phyloP scores from a whole-genome alignment of 345 rosid species.

The Eutrema japonicum region DNA sequence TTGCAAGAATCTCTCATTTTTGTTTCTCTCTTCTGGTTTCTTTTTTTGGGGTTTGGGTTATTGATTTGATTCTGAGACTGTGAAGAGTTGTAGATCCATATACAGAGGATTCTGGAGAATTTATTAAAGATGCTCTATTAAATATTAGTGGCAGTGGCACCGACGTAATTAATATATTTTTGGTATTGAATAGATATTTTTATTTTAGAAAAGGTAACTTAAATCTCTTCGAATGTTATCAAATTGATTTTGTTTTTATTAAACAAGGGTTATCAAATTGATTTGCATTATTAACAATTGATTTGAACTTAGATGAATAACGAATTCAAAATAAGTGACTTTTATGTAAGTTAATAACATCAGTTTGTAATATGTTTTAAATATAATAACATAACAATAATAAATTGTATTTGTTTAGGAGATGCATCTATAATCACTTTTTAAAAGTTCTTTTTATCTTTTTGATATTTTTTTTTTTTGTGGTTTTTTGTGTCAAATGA shows the following conservation, averaged over 20 bases:
- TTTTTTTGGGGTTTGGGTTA: slow-evolving; percentile 11
- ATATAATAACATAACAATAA: neutral
- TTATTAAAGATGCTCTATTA: slow-evolving; percentile 35
- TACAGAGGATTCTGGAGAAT: slow-evolving; percentile 36
- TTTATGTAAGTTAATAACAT: neutral
- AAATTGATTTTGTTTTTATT: neutral
- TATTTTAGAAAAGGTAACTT: neutral
- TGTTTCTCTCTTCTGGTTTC: slow-evolving; percentile 1
- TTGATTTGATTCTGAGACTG: slow-evolving; percentile 23
- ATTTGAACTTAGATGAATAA: neutral
- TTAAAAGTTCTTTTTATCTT: no score
- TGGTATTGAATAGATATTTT: neutral
- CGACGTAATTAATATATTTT: slow-evolving; percentile 35
- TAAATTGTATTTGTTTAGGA: neutral
- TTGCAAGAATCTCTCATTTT: slow-evolving; percentile 53
- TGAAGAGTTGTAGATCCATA: slow-evolving; percentile 42
- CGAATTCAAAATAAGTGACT: neutral
- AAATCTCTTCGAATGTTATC: slow-evolving; percentile 11
- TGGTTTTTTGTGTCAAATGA: no score
- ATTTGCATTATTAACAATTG: neutral
- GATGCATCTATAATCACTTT: no score
- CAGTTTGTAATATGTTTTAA: neutral
- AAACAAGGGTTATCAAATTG: neutral
- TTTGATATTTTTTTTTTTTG: no score
- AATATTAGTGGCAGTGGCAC: slow-evolving; percentile 44